These are phyloP conservation scores for Aristolochia contorta DNA, from an alignment of 164 flowering plant genomes.

Conservation along the genomic window DNA sequence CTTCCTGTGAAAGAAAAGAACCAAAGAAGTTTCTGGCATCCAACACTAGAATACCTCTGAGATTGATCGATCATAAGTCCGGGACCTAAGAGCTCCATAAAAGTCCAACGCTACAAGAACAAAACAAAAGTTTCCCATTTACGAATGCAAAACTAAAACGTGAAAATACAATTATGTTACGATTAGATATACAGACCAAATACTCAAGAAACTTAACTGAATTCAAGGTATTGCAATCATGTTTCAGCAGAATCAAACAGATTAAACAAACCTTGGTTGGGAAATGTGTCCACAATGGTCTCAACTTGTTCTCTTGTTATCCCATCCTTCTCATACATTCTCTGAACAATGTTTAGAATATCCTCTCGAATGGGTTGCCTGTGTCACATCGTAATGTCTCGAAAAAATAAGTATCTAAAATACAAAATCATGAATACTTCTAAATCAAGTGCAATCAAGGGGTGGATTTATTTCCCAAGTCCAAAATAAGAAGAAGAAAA, in stretches of 20 bases:
- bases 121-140: background rate
- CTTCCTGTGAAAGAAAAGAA: too few relatives aligned
- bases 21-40: background rate
- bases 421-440: background rate
- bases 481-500: background rate
- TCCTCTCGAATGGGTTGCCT: slow-evolving; percentile 92
- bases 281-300: slow-evolving; percentile 60
- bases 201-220: too few relatives aligned
- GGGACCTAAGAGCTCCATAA: slow-evolving; percentile 89
- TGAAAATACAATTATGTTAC: background rate
- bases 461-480: background rate
- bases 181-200: too few relatives aligned
- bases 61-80: slow-evolving; percentile 79
- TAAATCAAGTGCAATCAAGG: background rate
- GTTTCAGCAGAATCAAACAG: too few relatives aligned
- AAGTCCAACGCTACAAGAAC: slow-evolving; percentile 76
- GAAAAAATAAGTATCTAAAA: background rate
- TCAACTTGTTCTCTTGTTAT: slow-evolving; percentile 56
- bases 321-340: slow-evolving; percentile 92
- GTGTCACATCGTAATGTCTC: slow-evolving; percentile 13
- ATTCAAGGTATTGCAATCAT: too few relatives aligned
- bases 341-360: slow-evolving; percentile 65
- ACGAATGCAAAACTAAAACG: background rate
- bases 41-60: slow-evolving; percentile 37
- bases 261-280: slow-evolving; percentile 66